Evolutionary conservation across 345 rosid species (phyloP).

Genomic region (Rhodamnia argentea): DNA sequence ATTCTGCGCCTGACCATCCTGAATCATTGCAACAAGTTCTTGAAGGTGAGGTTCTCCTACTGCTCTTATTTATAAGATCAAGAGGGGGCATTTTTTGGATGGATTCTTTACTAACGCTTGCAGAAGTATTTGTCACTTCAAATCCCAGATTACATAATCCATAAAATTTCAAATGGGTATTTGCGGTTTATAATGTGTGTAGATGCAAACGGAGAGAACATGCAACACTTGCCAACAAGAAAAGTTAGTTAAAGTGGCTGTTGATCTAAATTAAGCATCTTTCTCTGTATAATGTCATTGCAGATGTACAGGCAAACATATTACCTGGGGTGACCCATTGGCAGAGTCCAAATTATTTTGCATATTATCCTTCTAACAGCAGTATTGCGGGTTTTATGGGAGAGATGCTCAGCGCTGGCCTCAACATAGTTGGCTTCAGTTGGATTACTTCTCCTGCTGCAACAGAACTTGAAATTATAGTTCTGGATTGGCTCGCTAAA

Average conservation of each 20-base stretch:
- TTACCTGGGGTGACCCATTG: conserved; percentile 87
- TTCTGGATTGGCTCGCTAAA: conserved; percentile 90
- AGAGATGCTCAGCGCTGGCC: conserved; percentile 93
- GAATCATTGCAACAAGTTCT: conserved; percentile 66
- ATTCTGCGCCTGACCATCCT: conserved; percentile 75
- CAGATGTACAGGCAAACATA: conserved; percentile 65
- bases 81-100: background rate
- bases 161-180: background rate
- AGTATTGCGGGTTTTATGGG: conserved; percentile 91
- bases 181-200: background rate
- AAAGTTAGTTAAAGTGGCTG: background rate
- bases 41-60: conserved; percentile 39
- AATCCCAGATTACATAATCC: background rate
- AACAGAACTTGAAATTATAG: conserved; percentile 86
- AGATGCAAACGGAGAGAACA: background rate
- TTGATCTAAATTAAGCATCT: background rate
- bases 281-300: background rate
- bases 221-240: background rate
- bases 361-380: conserved; percentile 83
- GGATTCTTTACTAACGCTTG: background rate
- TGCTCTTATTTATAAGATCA: background rate
- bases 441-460: conserved; percentile 96
- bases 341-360: conserved; percentile 85
- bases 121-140: background rate
- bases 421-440: conserved; percentile 83